Base-by-base conservation (phyloP, 805 yeast genomes). In the Wickerhamiella azymoides region DNA sequence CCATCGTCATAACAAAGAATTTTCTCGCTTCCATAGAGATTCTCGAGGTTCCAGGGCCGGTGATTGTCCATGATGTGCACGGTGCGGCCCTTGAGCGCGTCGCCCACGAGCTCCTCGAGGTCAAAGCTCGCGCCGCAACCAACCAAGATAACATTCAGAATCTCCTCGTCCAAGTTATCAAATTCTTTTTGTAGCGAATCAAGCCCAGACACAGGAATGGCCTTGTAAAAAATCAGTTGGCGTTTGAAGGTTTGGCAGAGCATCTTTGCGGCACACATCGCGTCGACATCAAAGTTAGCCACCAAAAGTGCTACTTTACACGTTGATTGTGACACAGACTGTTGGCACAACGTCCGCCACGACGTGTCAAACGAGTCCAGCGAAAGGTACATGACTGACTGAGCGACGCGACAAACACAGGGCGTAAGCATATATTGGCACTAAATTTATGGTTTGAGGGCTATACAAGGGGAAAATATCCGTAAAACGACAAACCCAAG, bases 121-220 rank as follows among this genome's bases (percentile, higher is more conserved):
- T 92, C 96, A 10, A 88, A 74, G 74, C 82, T 77, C 3, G 94
- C 93, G 11, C 98, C 98, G 64, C 96, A 92, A 0, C 98, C 98
- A 0, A 92, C 65, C 36, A 88, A 67, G 4, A 92, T 62, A 16
- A 89, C 81, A 55, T 80, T 85, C 4, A 77, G 66, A 7, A 92
- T 77, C 44, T 84, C 89, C 5, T 65, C 71, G 57, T 88, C 96
- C 37, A 92, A 64, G 46, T 71, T 71, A 4, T 53, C 47, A 56
- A 74, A 88, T 57, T 80, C 84, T 19, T 57, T 58, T 51, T 75
- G 47, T 50, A 93, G 65, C 53, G 86, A 96, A 10, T 79, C 64
- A 58, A 85, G 89, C 0, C 99, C 99, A 16, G 84, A 86, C 10
- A 92, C 89, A 0, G 99, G 98, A 10, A 85, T 77, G 44, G 86